Percentiles rank a stretch among this genome's conserved stretches.
These are phyloP conservation scores for Rhizopus sp. DNA, from an alignment of 371 early-diverging fungal species.

Conservation along the genomic window DNA sequence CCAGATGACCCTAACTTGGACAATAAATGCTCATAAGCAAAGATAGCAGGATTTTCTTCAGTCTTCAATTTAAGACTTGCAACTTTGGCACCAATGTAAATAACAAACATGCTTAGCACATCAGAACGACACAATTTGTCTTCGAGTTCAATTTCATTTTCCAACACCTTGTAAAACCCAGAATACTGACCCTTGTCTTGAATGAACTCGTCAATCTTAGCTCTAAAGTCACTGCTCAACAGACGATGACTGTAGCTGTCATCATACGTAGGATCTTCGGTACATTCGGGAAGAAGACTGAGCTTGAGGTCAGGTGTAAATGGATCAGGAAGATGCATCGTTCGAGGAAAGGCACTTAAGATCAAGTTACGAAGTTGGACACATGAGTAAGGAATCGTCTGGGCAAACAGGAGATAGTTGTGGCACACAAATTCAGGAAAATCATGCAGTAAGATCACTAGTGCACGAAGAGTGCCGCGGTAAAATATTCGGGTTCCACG, in stretches of 20 bases:
- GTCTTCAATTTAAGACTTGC: slow-evolving; percentile 52
- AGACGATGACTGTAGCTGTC: slow-evolving; percentile 65
- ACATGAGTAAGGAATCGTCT: slow-evolving; percentile 88
- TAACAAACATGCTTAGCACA: slow-evolving; percentile 77
- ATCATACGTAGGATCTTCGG: slow-evolving; percentile 35
- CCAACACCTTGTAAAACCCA: slow-evolving; percentile 19
- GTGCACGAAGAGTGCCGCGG: slow-evolving; percentile 83
- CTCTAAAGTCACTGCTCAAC: slow-evolving; percentile 54
- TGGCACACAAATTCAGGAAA: slow-evolving; percentile 95
- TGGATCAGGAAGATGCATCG: slow-evolving; percentile 95
- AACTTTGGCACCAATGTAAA: slow-evolving; percentile 80
- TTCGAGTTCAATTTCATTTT: slow-evolving; percentile 32
- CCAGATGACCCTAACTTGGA: slow-evolving; percentile 80
- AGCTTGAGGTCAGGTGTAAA: slow-evolving; percentile 91
- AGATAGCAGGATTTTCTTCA: slow-evolving; percentile 68
- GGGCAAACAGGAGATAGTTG: slow-evolving; percentile 86
- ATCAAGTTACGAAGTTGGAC: slow-evolving; percentile 95
- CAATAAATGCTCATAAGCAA: slow-evolving; percentile 79
- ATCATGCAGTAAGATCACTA: slow-evolving; percentile 94
- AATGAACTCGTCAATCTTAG: slow-evolving; percentile 69
- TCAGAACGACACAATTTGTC: slow-evolving; percentile 23
- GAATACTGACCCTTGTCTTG: slow-evolving; percentile 54
- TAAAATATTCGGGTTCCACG: slow-evolving; percentile 83
- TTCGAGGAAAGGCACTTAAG: slow-evolving; percentile 91
- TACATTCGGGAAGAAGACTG: slow-evolving; percentile 79